phyloP scores from a whole-genome alignment of 768 basidiomycete genomes.

The Trametes elegans region DNA sequence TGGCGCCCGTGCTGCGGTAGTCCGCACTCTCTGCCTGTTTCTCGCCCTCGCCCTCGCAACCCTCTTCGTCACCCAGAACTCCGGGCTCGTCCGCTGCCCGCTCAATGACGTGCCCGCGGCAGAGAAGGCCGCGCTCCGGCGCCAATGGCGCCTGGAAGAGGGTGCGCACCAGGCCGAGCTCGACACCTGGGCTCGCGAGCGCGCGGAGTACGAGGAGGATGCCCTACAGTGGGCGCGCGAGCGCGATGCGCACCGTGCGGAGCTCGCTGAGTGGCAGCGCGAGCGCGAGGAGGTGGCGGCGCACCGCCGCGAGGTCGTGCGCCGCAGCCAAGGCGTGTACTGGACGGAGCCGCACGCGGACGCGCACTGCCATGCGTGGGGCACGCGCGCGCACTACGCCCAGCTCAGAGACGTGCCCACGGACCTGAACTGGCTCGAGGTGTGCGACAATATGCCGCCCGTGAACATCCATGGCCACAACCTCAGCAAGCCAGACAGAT shows the following conservation, averaged over 20 bases:
- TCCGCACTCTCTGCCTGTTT: background rate
- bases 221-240: background rate
- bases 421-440: constrained; percentile 12
- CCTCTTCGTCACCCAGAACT: constrained; percentile 9
- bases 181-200: background rate
- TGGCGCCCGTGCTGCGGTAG: background rate
- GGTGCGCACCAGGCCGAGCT: background rate
- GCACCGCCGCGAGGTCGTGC: constrained; percentile 7
- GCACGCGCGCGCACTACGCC: constrained; percentile 21
- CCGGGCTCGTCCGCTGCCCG: constrained; percentile 2
- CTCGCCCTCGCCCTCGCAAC: background rate
- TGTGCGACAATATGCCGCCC: constrained; percentile 19
- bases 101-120: constrained; percentile 8
- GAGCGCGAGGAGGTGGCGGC: constrained; percentile 3
- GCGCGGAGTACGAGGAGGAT: background rate
- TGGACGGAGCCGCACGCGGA: constrained; percentile 14
- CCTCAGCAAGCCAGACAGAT: constrained; percentile 10
- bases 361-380: constrained; percentile 15
- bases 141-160: background rate
- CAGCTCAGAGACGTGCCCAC: constrained; percentile 10
- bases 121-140: constrained; percentile 1
- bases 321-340: constrained; percentile 11
- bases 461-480: constrained; percentile 11
- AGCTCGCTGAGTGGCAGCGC: background rate
- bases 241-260: constrained; percentile 5